Conservation (phyloP, 176 grass and related monocot species). For the Rhynchospora pubera region DNA sequence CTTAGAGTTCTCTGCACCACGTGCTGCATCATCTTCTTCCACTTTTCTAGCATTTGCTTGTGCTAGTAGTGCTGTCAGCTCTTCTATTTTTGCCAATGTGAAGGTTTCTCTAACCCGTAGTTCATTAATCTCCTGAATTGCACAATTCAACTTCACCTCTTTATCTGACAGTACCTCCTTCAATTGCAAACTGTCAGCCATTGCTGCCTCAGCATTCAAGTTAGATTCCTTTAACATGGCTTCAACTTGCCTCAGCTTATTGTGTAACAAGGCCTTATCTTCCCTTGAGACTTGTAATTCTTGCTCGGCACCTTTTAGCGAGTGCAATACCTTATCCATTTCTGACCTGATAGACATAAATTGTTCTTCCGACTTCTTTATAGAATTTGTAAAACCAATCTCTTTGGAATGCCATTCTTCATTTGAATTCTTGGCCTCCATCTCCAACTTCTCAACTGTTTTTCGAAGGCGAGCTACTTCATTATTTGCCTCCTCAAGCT, state of each 20-base stretch:
- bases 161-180: slow-evolving; percentile 40
- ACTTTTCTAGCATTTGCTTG: slow-evolving; percentile 37
- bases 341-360: slow-evolving; percentile 33
- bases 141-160: slow-evolving; percentile 44
- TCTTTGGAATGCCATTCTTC: slow-evolving; percentile 56
- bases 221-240: slow-evolving; percentile 21
- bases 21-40: slow-evolving; percentile 30
- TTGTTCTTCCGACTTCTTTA: slow-evolving; percentile 56
- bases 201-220: slow-evolving; percentile 33
- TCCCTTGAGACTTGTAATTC: slow-evolving; percentile 42
- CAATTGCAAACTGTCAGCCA: slow-evolving; percentile 34
- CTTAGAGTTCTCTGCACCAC: slow-evolving; percentile 28
- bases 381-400: slow-evolving; percentile 33
- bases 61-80: slow-evolving; percentile 36
- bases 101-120: slow-evolving; percentile 36
- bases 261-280: slow-evolving; percentile 35
- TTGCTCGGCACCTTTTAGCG: slow-evolving; percentile 42
- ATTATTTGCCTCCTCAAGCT: slow-evolving; percentile 34
- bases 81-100: slow-evolving; percentile 39
- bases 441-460: slow-evolving; percentile 42
- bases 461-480: slow-evolving; percentile 34
- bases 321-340: slow-evolving; percentile 39
- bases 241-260: slow-evolving; percentile 37
- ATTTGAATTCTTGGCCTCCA: slow-evolving; percentile 37
- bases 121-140: slow-evolving; percentile 45